Conservation (phyloP, 768 basidiomycete species). For the Rossbeevera mucosa region DNA sequence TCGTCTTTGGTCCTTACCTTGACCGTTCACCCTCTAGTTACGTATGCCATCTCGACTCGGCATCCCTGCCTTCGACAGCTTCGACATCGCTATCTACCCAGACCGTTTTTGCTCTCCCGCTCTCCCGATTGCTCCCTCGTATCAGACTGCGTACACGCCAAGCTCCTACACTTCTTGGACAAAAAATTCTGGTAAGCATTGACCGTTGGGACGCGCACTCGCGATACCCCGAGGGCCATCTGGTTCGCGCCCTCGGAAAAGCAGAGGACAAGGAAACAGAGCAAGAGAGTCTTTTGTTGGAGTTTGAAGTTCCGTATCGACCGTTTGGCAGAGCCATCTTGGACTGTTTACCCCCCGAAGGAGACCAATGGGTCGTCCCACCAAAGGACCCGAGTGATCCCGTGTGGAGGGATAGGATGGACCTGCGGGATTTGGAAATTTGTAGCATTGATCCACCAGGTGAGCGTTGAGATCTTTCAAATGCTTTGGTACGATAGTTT, state of each 20-base stretch:
- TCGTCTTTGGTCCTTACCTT: conserved; percentile 43
- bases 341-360: conserved; percentile 84
- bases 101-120: conserved; percentile 91
- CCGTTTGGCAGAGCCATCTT: conserved; percentile 96
- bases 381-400: conserved; percentile 50
- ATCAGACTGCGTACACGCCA: conserved; percentile 94
- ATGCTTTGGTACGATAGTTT: background rate
- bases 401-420: conserved; percentile 81
- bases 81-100: conserved; percentile 79
- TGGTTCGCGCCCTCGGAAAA: conserved; percentile 86
- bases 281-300: conserved; percentile 86
- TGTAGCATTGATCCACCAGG: conserved; percentile 98
- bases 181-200: conserved; percentile 95
- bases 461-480: conserved; percentile 30
- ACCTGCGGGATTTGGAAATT: conserved; percentile 78
- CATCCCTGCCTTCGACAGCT: conserved; percentile 77
- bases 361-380: conserved; percentile 91
- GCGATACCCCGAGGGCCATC: conserved; percentile 94
- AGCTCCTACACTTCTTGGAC: conserved; percentile 78
- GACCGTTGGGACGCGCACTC: conserved; percentile 88
- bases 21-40: conserved; percentile 55
- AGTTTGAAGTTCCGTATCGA: conserved; percentile 93
- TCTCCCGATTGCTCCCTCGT: conserved; percentile 86
- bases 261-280: conserved; percentile 96
- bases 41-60: conserved; percentile 92